phyloP scores from a whole-genome alignment of 331 rosid species.

The Quercus tomentella region DNA sequence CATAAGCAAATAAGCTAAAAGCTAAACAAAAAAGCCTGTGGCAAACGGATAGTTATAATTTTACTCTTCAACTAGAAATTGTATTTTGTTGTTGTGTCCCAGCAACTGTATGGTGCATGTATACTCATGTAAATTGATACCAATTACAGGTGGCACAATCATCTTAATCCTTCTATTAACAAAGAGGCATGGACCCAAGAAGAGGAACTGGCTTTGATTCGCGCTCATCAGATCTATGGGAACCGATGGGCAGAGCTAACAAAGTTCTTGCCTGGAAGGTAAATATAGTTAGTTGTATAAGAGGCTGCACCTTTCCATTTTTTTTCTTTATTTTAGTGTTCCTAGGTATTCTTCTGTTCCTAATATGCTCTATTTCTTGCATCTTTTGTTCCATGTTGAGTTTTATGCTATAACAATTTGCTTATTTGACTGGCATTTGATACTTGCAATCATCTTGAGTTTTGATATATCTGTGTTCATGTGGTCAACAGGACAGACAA shows the following conservation, averaged over 20 bases:
- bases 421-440: neutral
- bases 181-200: slow-evolving; percentile 99
- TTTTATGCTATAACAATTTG: neutral
- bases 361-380: slow-evolving; percentile 2
- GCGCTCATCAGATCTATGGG: slow-evolving; percentile 90
- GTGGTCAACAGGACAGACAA: slow-evolving; percentile 94
- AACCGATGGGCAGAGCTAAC: slow-evolving; percentile 99
- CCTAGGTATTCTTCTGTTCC: neutral
- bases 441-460: neutral
- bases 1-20: too few relatives aligned
- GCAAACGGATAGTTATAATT: neutral
- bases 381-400: neutral
- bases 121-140: slow-evolving; percentile 17
- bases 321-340: slow-evolving; percentile 1
- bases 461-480: slow-evolving; percentile 21
- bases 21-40: too few relatives aligned
- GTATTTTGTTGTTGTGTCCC: neutral
- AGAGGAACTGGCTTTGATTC: slow-evolving; percentile 90
- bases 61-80: neutral
- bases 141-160: slow-evolving; percentile 93
- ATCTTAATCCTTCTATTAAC: slow-evolving; percentile 94
- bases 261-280: slow-evolving; percentile 96
- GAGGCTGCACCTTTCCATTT: neutral
- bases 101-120: neutral
- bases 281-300: neutral